Percentiles rank a stretch among this genome's conserved stretches.
These are phyloP conservation scores for Mycena maculata DNA, from an alignment of 768 basidiomycete species.

Conservation along the genomic window DNA sequence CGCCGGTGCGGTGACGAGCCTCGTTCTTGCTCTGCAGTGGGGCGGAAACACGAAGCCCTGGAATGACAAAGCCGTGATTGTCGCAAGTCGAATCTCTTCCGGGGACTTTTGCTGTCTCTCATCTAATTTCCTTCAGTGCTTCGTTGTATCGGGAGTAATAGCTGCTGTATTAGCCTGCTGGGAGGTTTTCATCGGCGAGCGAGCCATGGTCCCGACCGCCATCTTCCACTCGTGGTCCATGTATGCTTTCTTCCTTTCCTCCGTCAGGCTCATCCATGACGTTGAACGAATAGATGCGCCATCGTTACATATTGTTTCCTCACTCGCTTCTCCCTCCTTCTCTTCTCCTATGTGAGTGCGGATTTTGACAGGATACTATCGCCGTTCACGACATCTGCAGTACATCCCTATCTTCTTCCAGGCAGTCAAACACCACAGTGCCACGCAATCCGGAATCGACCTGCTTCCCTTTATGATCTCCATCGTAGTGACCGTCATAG, in stretches of 20 bases:
- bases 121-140: background rate
- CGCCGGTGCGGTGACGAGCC: conserved; percentile 45
- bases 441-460: conserved; percentile 28
- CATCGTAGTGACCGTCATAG: background rate
- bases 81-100: conserved; percentile 7
- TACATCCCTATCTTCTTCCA: conserved; percentile 31
- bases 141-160: conserved; percentile 26
- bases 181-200: conserved; percentile 13
- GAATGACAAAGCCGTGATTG: conserved; percentile 37
- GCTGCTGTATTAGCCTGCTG: background rate
- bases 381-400: background rate
- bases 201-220: conserved; percentile 13
- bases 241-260: background rate
- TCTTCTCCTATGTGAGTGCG: conserved; percentile 14
- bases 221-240: conserved; percentile 21
- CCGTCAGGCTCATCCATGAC: background rate
- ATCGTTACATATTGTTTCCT: conserved; percentile 17
- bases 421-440: conserved; percentile 11
- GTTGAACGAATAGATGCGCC: background rate
- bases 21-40: conserved; percentile 56
- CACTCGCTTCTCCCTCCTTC: conserved; percentile 10
- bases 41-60: conserved; percentile 57
- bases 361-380: background rate
- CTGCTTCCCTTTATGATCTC: conserved; percentile 25
- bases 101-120: too few relatives aligned